phyloP scores from a whole-genome alignment of 768 basidiomycete species.

The Mycena latifolia region DNA sequence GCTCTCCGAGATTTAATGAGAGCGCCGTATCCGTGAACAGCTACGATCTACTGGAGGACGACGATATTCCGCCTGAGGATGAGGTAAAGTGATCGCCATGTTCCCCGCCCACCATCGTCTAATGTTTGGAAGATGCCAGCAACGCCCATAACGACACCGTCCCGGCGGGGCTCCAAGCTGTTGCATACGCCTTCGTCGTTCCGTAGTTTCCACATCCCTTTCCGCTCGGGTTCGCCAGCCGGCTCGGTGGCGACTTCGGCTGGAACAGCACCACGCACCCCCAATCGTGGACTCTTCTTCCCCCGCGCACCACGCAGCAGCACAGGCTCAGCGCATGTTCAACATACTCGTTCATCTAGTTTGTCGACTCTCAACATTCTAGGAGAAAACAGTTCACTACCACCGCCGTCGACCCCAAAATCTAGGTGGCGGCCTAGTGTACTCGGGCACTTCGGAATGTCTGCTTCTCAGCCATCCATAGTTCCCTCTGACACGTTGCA shows the following conservation, averaged over 20 bases:
- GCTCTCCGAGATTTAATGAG: slow-evolving; percentile 36
- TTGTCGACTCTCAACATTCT: slow-evolving; percentile 52
- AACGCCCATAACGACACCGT: slow-evolving; percentile 48
- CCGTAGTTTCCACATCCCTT: slow-evolving; percentile 58
- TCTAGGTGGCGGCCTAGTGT: slow-evolving; percentile 76
- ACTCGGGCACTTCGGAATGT: slow-evolving; percentile 71
- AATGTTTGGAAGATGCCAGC: slow-evolving; percentile 44
- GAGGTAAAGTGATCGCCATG: slow-evolving; percentile 36
- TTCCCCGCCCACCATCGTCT: slow-evolving; percentile 9
- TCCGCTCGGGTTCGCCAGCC: slow-evolving; percentile 58
- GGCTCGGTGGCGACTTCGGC: slow-evolving; percentile 46
- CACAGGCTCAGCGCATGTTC: slow-evolving; percentile 46
- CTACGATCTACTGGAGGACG: slow-evolving; percentile 65
- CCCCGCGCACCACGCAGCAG: slow-evolving; percentile 51
- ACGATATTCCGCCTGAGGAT: slow-evolving; percentile 56
- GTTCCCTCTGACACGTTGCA: slow-evolving; percentile 55
- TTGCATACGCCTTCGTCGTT: slow-evolving; percentile 53
- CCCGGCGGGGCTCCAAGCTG: slow-evolving; percentile 51
- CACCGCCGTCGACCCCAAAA: slow-evolving; percentile 36
- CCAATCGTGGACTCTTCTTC: slow-evolving; percentile 60
- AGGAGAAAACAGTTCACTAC: slow-evolving; percentile 31
- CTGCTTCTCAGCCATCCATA: slow-evolving; percentile 57
- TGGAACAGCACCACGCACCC: slow-evolving; percentile 49
- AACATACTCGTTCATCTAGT: slow-evolving; percentile 65
- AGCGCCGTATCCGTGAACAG: slow-evolving; percentile 51